These are phyloP conservation scores for Plectosphaerella cucumerina DNA, from an alignment of 2,329 filamentous ascomycete genomes.

Conservation along the genomic window DNA sequence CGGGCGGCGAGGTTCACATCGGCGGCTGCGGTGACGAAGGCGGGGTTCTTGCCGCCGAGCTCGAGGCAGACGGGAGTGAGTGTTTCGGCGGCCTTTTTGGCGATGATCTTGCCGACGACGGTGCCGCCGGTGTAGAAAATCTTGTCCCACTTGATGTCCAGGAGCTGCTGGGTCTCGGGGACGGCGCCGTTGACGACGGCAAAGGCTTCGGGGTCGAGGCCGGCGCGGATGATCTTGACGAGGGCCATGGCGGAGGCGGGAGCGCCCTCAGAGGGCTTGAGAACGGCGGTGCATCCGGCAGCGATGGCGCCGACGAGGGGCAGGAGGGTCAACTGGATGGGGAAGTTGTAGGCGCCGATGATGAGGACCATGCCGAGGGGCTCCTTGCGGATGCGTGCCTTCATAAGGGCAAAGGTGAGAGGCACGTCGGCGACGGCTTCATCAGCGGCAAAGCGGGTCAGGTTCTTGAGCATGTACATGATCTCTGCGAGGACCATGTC, in stretches of 20 bases:
- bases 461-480: slow-evolving; percentile 69
- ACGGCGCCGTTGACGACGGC: slow-evolving; percentile 75
- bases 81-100: slow-evolving; percentile 83
- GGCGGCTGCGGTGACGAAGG: slow-evolving; percentile 81
- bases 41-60: slow-evolving; percentile 87
- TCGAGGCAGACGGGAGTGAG: slow-evolving; percentile 87
- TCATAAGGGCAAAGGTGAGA: slow-evolving; percentile 63
- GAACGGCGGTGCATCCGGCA: slow-evolving; percentile 81
- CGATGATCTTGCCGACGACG: slow-evolving; percentile 77
- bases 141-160: slow-evolving; percentile 94
- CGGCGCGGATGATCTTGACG: slow-evolving; percentile 70
- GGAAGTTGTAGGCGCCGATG: slow-evolving; percentile 94
- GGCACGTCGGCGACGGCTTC: slow-evolving; percentile 69
- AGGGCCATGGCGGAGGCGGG: slow-evolving; percentile 73
- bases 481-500: slow-evolving; percentile 79
- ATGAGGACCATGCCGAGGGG: slow-evolving; percentile 79
- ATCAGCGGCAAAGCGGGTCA: slow-evolving; percentile 80
- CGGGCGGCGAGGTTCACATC: slow-evolving; percentile 77
- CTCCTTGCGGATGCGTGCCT: slow-evolving; percentile 77
- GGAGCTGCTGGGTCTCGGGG: slow-evolving; percentile 73
- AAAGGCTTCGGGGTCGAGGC: slow-evolving; percentile 75
- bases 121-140: slow-evolving; percentile 91
- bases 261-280: slow-evolving; percentile 87
- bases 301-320: slow-evolving; percentile 87
- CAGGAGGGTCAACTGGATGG: slow-evolving; percentile 72